These are phyloP conservation scores for Pascua sp. DNA, from an alignment of 1,284 basidiomycete species.

Conservation along the genomic window DNA sequence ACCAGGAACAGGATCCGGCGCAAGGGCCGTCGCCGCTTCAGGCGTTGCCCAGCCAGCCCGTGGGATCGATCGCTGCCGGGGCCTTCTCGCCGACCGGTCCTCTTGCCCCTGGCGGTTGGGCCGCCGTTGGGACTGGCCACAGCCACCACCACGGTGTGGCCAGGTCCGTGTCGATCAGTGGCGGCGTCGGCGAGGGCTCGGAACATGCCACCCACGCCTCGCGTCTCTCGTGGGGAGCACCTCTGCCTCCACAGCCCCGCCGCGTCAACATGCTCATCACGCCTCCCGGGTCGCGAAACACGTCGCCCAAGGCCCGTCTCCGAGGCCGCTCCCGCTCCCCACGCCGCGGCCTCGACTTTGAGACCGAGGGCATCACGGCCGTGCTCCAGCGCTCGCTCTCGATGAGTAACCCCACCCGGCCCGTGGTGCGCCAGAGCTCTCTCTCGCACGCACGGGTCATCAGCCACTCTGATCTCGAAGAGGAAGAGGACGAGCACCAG, in stretches of 20 bases:
- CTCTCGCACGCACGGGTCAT: constrained; percentile 16
- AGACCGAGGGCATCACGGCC: constrained; percentile 33
- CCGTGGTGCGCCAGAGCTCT: constrained; percentile 12
- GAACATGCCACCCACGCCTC: constrained; percentile 3
- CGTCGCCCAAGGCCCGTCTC: constrained; percentile 27
- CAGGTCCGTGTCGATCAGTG: constrained; percentile 13
- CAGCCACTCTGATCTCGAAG: constrained; percentile 14
- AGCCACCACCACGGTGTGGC: neutral
- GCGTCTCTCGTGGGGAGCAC: neutral
- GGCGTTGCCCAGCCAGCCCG: constrained; percentile 1
- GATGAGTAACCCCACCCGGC: constrained; percentile 10
- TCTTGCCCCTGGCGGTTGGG: no score
- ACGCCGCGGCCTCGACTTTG: constrained; percentile 25
- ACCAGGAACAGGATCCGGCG: no score
- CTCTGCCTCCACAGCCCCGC: constrained; percentile 29
- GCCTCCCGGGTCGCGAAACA: constrained; percentile 34
- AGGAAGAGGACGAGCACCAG: constrained; percentile 18
- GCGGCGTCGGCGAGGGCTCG: constrained; percentile 5
- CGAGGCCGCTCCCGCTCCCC: constrained; percentile 22
- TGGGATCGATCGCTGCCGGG: neutral
- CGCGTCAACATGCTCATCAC: constrained; percentile 34
- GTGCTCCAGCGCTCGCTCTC: constrained; percentile 35
- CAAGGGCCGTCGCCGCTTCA: neutral
- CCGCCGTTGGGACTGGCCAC: neutral
- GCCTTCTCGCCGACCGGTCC: no score